phyloP scores from a whole-genome alignment of 495 filamentous ascomycete species.

The Xylaria cubensis region DNA sequence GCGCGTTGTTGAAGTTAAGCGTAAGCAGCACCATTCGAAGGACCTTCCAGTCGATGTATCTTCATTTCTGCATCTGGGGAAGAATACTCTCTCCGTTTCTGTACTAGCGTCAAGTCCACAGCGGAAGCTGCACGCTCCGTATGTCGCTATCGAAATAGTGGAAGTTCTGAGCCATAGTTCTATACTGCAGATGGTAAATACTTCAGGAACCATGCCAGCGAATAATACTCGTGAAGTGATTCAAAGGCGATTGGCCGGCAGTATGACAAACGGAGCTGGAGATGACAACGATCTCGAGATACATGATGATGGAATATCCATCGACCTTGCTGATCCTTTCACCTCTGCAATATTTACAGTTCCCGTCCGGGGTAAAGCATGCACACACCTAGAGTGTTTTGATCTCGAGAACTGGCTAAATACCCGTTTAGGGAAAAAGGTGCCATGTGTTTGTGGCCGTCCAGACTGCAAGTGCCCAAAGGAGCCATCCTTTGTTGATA shows the following conservation, averaged over 20 bases:
- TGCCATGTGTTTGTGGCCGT: slow-evolving; percentile 40
- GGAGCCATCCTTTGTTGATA: slow-evolving; percentile 67
- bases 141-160: slow-evolving; percentile 68
- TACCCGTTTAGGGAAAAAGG: slow-evolving; percentile 60
- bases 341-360: slow-evolving; percentile 68
- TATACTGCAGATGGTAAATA: slow-evolving; percentile 52
- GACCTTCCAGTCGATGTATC: slow-evolving; percentile 80
- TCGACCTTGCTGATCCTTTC: slow-evolving; percentile 81
- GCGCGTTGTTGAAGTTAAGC: slow-evolving; percentile 60
- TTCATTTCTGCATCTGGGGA: slow-evolving; percentile 53
- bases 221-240: slow-evolving; percentile 54
- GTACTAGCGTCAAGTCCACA: slow-evolving; percentile 48
- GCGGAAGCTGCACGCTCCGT: slow-evolving; percentile 44
- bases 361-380: slow-evolving; percentile 68
- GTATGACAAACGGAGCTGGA: slow-evolving; percentile 5
- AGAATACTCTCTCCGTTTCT: slow-evolving; percentile 65
- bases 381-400: slow-evolving; percentile 82
- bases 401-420: slow-evolving; percentile 82
- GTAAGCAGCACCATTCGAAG: slow-evolving; percentile 73
- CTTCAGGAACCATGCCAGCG: slow-evolving; percentile 43
- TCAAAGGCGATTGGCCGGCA: slow-evolving; percentile 51
- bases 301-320: slow-evolving; percentile 65
- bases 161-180: slow-evolving; percentile 58
- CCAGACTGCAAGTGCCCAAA: slow-evolving; percentile 41
- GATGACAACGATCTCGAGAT: slow-evolving; percentile 75